Evolutionary conservation across 768 basidiomycete species (phyloP).

Genomic region (Podaxis carcinomalis): DNA sequence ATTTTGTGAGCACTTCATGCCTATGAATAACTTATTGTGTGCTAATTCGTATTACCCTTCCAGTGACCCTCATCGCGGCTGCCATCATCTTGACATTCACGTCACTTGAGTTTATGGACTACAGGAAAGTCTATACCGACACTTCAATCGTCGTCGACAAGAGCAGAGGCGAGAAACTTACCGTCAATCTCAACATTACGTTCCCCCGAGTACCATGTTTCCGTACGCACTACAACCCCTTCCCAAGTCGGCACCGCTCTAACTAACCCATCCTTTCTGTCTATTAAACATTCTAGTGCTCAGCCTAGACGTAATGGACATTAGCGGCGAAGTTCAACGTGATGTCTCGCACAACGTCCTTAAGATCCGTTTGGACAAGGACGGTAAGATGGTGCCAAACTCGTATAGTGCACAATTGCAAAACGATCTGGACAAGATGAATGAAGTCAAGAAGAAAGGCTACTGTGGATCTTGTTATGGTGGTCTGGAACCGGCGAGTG

Average conservation of each 20-base stretch:
- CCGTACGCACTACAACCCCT: conserved; percentile 50
- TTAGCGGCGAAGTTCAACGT: conserved; percentile 91
- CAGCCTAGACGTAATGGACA: conserved; percentile 96
- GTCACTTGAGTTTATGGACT: conserved; percentile 94
- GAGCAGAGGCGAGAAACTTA: conserved; percentile 91
- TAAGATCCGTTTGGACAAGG: conserved; percentile 70
- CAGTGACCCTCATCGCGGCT: conserved; percentile 90
- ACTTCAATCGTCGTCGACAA: conserved; percentile 94
- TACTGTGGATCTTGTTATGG: conserved; percentile 98
- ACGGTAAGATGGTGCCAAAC: conserved; percentile 56
- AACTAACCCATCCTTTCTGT: background rate
- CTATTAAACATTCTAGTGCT: conserved; percentile 55
- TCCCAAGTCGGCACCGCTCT: background rate
- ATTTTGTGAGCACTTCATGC: conserved; percentile 52
- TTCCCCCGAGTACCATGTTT: conserved; percentile 98
- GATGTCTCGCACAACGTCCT: conserved; percentile 87
- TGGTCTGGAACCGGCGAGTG: conserved; percentile 64
- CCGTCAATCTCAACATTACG: conserved; percentile 86
- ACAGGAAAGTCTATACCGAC: conserved; percentile 79
- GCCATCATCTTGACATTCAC: conserved; percentile 91
- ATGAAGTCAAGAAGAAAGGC: conserved; percentile 48
- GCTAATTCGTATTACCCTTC: conserved; percentile 1
- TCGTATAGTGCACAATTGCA: conserved; percentile 59
- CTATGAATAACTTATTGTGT: background rate
- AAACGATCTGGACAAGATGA: conserved; percentile 84